Conservation (phyloP, 192 early-diverging fungal species). For the Mortierella antarctica region DNA sequence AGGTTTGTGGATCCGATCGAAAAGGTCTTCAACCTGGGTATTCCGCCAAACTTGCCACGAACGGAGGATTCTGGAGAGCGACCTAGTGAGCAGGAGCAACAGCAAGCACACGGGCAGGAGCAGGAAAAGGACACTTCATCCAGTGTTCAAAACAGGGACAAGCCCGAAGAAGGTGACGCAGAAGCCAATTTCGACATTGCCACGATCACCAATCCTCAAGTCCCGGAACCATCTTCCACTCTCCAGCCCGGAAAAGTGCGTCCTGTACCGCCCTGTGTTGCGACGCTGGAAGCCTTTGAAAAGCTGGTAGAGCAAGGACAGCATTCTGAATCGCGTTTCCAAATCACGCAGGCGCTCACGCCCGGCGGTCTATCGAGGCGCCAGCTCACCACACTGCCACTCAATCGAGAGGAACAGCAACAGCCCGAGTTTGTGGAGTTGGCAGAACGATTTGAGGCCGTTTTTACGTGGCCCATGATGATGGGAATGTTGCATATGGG, state of each 20-base stretch:
- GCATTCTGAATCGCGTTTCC: constrained; percentile 5
- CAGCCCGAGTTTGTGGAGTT: constrained; percentile 32
- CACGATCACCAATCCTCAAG: neutral
- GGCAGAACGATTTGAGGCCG: constrained; percentile 34
- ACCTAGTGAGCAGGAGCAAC: neutral
- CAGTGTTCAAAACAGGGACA: neutral
- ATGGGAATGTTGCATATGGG: constrained; percentile 43
- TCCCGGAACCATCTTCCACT: constrained; percentile 5
- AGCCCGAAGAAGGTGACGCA: neutral
- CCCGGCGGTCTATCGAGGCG: neutral
- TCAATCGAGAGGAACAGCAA: constrained; percentile 7
- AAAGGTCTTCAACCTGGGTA: constrained; percentile 42
- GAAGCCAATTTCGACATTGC: neutral
- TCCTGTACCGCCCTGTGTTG: constrained; percentile 36
- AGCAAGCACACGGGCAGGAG: no score
- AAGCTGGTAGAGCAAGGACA: constrained; percentile 21
- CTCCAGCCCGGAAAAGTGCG: constrained; percentile 24
- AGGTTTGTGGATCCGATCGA: constrained; percentile 25
- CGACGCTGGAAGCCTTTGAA: constrained; percentile 22
- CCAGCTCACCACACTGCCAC: neutral
- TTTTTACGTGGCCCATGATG: constrained; percentile 44
- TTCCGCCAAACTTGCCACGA: constrained; percentile 6
- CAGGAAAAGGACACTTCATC: neutral
- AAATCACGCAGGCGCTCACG: constrained; percentile 1
- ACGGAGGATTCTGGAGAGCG: neutral